Percentiles rank a stretch among this genome's conserved stretches.
phyloP scores from a whole-genome alignment of 352 stramenopile species.

The Hyaloperonospora arabidopsidis region DNA sequence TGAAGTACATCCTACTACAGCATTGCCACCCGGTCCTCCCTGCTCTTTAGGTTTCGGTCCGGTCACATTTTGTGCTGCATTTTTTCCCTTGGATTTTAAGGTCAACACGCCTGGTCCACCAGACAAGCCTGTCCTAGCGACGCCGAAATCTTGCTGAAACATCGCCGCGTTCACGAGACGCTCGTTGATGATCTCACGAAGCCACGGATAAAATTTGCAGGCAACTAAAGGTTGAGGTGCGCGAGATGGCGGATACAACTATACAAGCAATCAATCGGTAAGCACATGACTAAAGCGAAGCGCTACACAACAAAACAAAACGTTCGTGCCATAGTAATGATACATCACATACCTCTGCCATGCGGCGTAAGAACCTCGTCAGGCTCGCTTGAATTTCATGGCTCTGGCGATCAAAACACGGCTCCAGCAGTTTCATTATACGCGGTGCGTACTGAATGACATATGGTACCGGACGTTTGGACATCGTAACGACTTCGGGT shows the following conservation, averaged over 20 bases:
- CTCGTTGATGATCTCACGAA: slow-evolving; percentile 81
- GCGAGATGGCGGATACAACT: slow-evolving; percentile 72
- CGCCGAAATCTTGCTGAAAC: slow-evolving; percentile 47
- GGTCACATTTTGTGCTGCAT: slow-evolving; percentile 17
- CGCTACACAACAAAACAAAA: neutral
- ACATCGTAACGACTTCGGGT: slow-evolving; percentile 65
- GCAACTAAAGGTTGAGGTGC: slow-evolving; percentile 62
- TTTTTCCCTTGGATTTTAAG: slow-evolving; percentile 41
- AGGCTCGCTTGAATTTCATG: slow-evolving; percentile 66
- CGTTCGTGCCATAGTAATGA: neutral
- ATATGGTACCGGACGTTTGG: slow-evolving; percentile 68
- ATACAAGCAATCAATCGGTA: slow-evolving; percentile 3
- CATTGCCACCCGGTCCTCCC: slow-evolving; percentile 9
- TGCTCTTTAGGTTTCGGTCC: slow-evolving; percentile 26
- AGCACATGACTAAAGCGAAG: slow-evolving; percentile 3
- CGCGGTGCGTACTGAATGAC: slow-evolving; percentile 81
- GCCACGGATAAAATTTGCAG: slow-evolving; percentile 86
- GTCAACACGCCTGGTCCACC: slow-evolving; percentile 7
- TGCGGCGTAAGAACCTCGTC: slow-evolving; percentile 59
- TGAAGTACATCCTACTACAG: slow-evolving; percentile 6
- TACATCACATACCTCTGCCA: slow-evolving; percentile 50
- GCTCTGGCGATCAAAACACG: slow-evolving; percentile 83
- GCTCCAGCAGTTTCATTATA: slow-evolving; percentile 86
- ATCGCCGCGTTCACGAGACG: slow-evolving; percentile 57
- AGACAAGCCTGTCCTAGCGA: slow-evolving; percentile 6